Evolutionary conservation across 306 rosid species (phyloP).

Genomic region (Rosa chinensis): DNA sequence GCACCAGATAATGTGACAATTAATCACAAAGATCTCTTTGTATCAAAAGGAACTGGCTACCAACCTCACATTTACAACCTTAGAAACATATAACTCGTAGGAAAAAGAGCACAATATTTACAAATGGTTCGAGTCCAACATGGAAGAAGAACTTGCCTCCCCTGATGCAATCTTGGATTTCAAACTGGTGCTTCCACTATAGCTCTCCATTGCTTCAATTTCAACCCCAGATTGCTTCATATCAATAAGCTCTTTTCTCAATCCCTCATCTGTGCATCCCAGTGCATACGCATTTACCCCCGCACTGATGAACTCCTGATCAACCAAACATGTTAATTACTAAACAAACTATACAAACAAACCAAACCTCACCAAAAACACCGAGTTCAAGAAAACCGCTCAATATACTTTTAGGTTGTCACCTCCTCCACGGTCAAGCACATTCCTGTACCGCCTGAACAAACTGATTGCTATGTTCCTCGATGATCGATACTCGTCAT

Average conservation of each 20-base stretch:
- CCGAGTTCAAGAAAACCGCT: constrained; percentile 21
- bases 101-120: not conserved
- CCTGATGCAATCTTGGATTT: constrained; percentile 72
- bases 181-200: constrained; percentile 84
- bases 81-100: not conserved
- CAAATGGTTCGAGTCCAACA: constrained; percentile 9
- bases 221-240: constrained; percentile 73
- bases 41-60: not conserved
- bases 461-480: constrained; percentile 95
- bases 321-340: constrained; percentile 21
- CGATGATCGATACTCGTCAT: constrained; percentile 87
- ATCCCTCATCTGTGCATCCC: constrained; percentile 94
- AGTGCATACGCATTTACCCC: constrained; percentile 98
- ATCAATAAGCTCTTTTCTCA: constrained; percentile 78
- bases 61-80: not conserved
- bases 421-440: constrained; percentile 84
- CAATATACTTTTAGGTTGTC: constrained; percentile 84
- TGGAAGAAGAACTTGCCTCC: constrained; percentile 49
- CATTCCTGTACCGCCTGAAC: constrained; percentile 77
- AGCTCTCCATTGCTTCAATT: constrained; percentile 77
- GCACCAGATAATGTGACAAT: not conserved
- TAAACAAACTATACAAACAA: constrained; percentile 9
- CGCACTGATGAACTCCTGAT: constrained; percentile 89
- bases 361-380: constrained; percentile 10
- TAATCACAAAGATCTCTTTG: constrained; percentile 2